Evolutionary conservation across 306 rosid genomes (phyloP), one percentile per base, ranked within the genome.

Genomic region (Acacia melanoxylon): DNA sequence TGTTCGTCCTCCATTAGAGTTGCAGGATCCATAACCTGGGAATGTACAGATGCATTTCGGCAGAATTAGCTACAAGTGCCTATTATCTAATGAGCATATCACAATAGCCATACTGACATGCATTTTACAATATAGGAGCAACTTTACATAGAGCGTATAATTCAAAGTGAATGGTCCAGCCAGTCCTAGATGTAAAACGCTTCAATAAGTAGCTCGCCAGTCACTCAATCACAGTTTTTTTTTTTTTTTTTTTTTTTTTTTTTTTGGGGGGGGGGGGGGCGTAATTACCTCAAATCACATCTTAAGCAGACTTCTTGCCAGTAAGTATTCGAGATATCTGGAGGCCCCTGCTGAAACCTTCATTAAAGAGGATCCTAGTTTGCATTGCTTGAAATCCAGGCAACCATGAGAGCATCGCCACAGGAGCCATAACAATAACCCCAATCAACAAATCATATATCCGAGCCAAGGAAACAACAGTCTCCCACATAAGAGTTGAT

Each of bases 361-460:
- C 97, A 81, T 95, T 95, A 58, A 95, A 95, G 68, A 95, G 88
- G 86, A 95, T 90, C 86, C 98, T 93, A 65, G 98, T 95, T 84
- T 95, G 98, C 98, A 95, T 95, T 27, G 97, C 81, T 79, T 95
- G 98, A 74, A 95, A 95, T 81, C 97, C 98, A 58, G 98, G 98
- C 83, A 95, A 78, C 98, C 98, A 95, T 35, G 98, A 93, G 42
- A 95, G 81, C 82, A 90, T 49, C 12, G 98, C 98, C 87, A 93
- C 81, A 16, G 98, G 97, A 59, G 92, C 94, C 97, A 95, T 86
- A 74, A 88, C 94, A 85, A 91, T 91, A 35, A 95, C 68, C 72
- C 98, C 98, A 45, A 95, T 86, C 72, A 95, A 76, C 82, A 95
- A 75, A 86, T 95, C 98, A 42, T 95, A 95, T 25, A 91, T 76